Evolutionary conservation across 352 stramenopile genomes (phyloP), one percentile per base, ranked within the genome.

Genomic region (Elongisporangium undulatum): DNA sequence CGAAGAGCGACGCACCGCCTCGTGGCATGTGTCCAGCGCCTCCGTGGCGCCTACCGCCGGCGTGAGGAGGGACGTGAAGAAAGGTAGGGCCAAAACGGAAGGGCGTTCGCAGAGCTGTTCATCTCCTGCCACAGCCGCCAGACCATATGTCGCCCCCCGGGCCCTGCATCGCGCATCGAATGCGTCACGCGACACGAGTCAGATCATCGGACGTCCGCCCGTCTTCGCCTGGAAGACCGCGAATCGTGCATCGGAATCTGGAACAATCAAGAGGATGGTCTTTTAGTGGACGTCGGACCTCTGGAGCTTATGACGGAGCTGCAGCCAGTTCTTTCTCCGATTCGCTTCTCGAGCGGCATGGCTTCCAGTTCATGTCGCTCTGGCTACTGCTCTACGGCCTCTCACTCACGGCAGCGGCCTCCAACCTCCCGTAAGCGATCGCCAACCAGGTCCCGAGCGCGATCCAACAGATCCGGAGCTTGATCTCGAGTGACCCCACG

Each of bases 391-490:
- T n/a, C n/a, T n/a, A n/a, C n/a, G n/a, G n/a, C 7, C 24, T 34
- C 24, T 34, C 24, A 8, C 24, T 34, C 7, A 7, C 24, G 3
- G 24, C 24, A 34, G 24, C 24, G 24, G 24, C 7, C 7, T 34
- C 24, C 24, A 34, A 34, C 24, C 24, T 34, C 24, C 24, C 7
- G 24, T 55, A 55, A 3, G 49, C 58, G 0, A 58, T 87, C n/a
- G 59, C 64, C 12, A 59, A 61, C 0, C 77, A 87, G 24, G 74
- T 85, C 19, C 53, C 65, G 6, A 67, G 79, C 53, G 77, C 74
- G 22, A 85, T 85, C 59, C 64, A 58, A 2, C 71, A 83, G 62
- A 63, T 87, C 45, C 64, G 62, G 7, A 57, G 41, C 2, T 62
- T 83, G 34, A 55, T 73, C n/a, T 39, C 52, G 26, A 71, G 67